phyloP scores from a whole-genome alignment of 139 green algal species.

The Gonium pectorale region DNA sequence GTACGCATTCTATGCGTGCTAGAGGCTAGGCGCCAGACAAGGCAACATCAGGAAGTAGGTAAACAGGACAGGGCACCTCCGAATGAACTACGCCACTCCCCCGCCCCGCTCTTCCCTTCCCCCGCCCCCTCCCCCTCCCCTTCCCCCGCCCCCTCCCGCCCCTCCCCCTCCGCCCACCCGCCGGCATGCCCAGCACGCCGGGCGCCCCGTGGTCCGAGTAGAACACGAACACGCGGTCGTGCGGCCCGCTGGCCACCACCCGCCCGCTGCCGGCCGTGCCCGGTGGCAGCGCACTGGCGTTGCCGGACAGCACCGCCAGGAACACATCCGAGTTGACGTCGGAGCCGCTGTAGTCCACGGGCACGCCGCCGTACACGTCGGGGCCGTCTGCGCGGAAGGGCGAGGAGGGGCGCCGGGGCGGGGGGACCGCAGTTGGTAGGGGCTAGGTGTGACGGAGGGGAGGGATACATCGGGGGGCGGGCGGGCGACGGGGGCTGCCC shows the following conservation, averaged over 20 bases:
- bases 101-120: not conserved
- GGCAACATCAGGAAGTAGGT: not conserved
- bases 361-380: conserved; percentile 89
- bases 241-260: conserved; percentile 70
- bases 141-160: not conserved
- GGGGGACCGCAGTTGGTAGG: not conserved
- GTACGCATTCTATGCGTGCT: no score
- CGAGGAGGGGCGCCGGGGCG: not conserved
- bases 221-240: conserved; percentile 90
- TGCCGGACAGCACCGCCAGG: conserved; percentile 86
- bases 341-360: conserved; percentile 87
- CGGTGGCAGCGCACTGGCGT: conserved; percentile 58
- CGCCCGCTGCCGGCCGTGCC: conserved; percentile 54
- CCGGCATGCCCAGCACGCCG: conserved; percentile 93
- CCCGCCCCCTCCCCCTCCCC: not conserved
- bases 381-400: conserved; percentile 61
- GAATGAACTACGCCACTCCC: not conserved
- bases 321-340: conserved; percentile 89
- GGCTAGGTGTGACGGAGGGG: no score
- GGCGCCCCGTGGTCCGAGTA: conserved; percentile 86
- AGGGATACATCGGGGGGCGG: no score
- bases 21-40: no score
- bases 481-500: no score
- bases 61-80: not conserved
- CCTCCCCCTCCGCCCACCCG: conserved; percentile 37